Evolutionary conservation across 2,329 filamentous ascomycete genomes (phyloP), one percentile per base, ranked within the genome.

Genomic region (Kalmusia sp.): DNA sequence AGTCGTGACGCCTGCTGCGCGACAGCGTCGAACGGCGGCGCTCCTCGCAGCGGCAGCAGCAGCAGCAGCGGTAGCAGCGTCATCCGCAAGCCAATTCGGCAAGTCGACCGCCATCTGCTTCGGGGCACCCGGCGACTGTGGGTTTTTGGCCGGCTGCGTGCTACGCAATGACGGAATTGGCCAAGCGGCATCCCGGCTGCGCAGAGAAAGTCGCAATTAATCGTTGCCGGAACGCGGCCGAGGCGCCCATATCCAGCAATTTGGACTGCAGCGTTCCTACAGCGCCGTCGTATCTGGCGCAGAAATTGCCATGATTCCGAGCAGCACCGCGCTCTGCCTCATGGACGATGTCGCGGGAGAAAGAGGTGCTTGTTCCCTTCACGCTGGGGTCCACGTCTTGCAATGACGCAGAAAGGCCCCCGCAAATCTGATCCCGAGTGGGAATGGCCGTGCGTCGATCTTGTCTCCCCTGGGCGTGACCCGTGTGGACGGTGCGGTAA

Each of bases 151-250:
- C 38, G 30, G 48, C 48, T 24, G 43, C 34, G 30, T 22, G 37
- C 25, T 14, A 27, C 25, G n/a, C 40, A 28, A 54, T 40, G 31
- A 38, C 40, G 52, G 28, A 47, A 46, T 27, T 15, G 27, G 52
- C 41, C 45, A 44, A 53, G 51, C 44, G 31, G 37, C 15, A 22
- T 22, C 31, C 38, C 44, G 30, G 43, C 43, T 24, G 30, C 28
- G 28, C 37, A 40, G 39, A 38, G 30, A 30, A 53, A 22, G 12
- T 25, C 27, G 46, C 51, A 54, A 54, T 54, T 35, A 54, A 54
- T 45, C 24, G 25, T 7, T 25, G 34, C 19, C 51, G 37, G 51
- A 43, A 48, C 50, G 31, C 51, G 28, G 46, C 45, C 45, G 51
- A 12, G 34, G 19, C 15, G 25, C 7, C 38, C 41, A 46, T 46